Conservation (phyloP, 768 basidiomycete genomes). For the Russula sp. region DNA sequence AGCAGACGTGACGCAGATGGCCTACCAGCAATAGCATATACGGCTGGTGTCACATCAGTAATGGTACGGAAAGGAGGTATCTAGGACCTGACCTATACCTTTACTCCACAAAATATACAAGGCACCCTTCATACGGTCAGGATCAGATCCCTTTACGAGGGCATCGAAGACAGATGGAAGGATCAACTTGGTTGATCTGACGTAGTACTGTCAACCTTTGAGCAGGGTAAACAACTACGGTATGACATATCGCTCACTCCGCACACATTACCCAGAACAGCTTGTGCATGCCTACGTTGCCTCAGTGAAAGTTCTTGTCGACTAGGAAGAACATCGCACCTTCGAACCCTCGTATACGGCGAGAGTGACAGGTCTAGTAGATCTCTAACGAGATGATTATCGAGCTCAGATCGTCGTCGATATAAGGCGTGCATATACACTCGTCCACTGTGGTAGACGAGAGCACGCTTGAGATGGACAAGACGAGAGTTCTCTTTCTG, state of each 20-base stretch:
- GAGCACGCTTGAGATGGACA: constrained; percentile 70
- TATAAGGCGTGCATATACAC: constrained; percentile 73
- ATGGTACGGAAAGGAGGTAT: constrained; percentile 15
- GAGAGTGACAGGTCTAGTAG: constrained; percentile 71
- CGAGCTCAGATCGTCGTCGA: constrained; percentile 64
- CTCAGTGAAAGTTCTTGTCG: background rate
- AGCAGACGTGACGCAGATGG: background rate
- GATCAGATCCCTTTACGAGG: constrained; percentile 66
- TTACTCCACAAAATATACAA: constrained; percentile 74
- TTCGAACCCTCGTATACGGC: constrained; percentile 68
- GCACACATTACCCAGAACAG: constrained; percentile 53
- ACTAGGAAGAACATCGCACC: constrained; percentile 34
- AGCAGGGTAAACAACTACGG: background rate
- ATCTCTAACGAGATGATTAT: constrained; percentile 60
- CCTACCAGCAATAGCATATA: constrained; percentile 63
- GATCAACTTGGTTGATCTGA: constrained; percentile 61
- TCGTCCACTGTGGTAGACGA: constrained; percentile 68
- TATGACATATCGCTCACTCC: constrained; percentile 39
- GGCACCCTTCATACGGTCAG: constrained; percentile 94
- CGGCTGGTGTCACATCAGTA: constrained; percentile 33
- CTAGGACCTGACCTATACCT: constrained; percentile 44
- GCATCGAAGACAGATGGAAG: constrained; percentile 56
- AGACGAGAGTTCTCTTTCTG: constrained; percentile 73
- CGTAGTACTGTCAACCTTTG: constrained; percentile 30
- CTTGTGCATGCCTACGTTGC: constrained; percentile 55